A percentile compares a stretch with the other conserved stretches of the same genome.
Evolutionary conservation across 768 basidiomycete genomes (phyloP).

Genomic region (Cantharellus cinnabarinus): DNA sequence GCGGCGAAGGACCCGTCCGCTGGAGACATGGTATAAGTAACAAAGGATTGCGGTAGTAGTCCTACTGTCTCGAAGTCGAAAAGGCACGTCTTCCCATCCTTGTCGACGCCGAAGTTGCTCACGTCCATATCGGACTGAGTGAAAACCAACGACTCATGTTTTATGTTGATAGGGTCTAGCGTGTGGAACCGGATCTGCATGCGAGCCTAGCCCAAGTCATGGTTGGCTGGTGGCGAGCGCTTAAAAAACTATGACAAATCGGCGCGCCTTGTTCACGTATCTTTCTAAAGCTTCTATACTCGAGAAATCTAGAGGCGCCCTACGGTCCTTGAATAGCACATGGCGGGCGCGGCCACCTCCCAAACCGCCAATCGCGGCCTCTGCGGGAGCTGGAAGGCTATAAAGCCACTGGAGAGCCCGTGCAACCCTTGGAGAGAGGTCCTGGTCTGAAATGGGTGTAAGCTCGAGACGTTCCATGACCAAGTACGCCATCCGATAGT

Average conservation of each 20-base stretch:
- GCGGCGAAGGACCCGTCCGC: neutral
- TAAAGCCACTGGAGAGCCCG: constrained; percentile 14
- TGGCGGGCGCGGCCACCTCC: constrained; percentile 11
- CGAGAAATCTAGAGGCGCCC: constrained; percentile 10
- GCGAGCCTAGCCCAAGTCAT: neutral
- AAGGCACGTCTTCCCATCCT: constrained; percentile 12
- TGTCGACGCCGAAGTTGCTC: constrained; percentile 16
- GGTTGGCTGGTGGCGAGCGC: neutral
- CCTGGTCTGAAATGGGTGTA: constrained; percentile 1
- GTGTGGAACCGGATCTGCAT: neutral
- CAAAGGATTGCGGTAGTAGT: constrained; percentile 14
- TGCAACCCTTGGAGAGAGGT: constrained; percentile 9
- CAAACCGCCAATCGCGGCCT: constrained; percentile 9
- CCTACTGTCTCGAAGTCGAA: constrained; percentile 15
- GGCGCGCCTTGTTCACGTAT: constrained; percentile 9
- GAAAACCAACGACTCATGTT: constrained; percentile 14
- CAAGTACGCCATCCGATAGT: neutral
- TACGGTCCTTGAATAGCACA: constrained; percentile 11
- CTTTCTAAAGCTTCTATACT: constrained; percentile 6
- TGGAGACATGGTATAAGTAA: constrained; percentile 6
- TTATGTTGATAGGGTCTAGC: constrained; percentile 9
- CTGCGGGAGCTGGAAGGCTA: constrained; percentile 12
- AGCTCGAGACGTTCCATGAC: constrained; percentile 1
- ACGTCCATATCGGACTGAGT: constrained; percentile 16
- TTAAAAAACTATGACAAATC: constrained; percentile 1